Evolutionary conservation across 1,284 basidiomycete genomes (phyloP).

Genomic region (Moniliella sp.): DNA sequence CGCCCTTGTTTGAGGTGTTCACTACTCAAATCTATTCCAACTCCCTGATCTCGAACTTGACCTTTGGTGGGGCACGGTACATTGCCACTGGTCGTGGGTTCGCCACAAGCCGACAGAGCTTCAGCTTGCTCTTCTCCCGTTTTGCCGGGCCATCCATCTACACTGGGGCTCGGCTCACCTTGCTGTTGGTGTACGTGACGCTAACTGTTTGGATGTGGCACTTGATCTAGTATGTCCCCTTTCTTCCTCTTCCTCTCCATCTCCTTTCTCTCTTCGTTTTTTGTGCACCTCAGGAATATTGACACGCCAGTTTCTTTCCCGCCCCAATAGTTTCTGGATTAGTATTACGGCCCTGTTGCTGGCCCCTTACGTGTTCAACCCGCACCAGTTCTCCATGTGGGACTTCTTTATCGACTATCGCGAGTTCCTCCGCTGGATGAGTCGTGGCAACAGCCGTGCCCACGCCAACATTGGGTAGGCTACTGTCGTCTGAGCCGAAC

Average conservation of each 20-base stretch:
- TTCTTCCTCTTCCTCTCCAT: too few species aligned
- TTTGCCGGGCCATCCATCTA: constrained; percentile 33
- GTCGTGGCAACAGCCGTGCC: constrained; percentile 30
- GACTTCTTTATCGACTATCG: constrained; percentile 35
- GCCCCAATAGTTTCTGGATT: constrained; percentile 28
- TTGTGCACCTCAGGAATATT: too few species aligned
- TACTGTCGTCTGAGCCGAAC: constrained; percentile 33
- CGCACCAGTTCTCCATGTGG: constrained; percentile 30
- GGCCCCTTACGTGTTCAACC: constrained; percentile 34
- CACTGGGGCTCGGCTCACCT: constrained; percentile 25
- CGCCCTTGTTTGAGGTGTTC: constrained; percentile 33
- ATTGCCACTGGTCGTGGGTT: constrained; percentile 34
- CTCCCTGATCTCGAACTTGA: constrained; percentile 32
- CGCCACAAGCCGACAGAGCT: constrained; percentile 29
- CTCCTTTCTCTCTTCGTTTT: too few species aligned
- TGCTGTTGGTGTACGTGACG: constrained; percentile 30
- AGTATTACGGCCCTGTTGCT: constrained; percentile 29
- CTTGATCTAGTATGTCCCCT: constrained; percentile 17
- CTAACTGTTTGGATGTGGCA: constrained; percentile 33
- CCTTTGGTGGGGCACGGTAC: constrained; percentile 33
- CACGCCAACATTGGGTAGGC: constrained; percentile 35
- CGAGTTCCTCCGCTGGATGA: constrained; percentile 34
- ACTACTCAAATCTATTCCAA: constrained; percentile 32
- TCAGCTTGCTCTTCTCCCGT: constrained; percentile 30
- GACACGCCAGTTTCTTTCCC: neutral